Percentiles rank a stretch among this genome's conserved stretches.
Conservation (phyloP, 2,329 filamentous ascomycete species). For the Aspergillus floridensis region DNA sequence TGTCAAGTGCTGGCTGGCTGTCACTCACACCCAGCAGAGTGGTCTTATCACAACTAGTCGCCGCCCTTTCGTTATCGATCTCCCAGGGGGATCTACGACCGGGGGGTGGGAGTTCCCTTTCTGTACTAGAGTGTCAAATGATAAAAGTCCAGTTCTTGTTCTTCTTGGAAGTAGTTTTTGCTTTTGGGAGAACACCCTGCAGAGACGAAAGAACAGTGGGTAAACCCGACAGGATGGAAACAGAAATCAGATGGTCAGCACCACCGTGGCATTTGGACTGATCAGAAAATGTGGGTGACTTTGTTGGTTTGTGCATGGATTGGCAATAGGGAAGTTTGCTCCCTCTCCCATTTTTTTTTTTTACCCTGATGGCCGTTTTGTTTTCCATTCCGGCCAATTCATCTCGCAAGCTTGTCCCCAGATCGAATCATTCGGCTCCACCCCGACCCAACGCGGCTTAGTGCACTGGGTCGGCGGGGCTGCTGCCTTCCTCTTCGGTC, state of each 20-base stretch:
- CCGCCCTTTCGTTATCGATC: conserved; percentile 21
- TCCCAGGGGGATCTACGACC: conserved; percentile 25
- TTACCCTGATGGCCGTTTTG: conserved; percentile 6
- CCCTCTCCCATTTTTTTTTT: conserved; percentile 7
- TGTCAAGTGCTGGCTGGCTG: neutral
- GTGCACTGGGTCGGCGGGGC: conserved; percentile 18
- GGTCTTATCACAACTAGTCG: conserved; percentile 17
- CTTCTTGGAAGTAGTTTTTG: conserved; percentile 5
- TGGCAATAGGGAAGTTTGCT: neutral
- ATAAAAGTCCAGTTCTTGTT: conserved; percentile 7
- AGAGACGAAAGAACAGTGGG: neutral
- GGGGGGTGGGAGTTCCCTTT: conserved; percentile 12
- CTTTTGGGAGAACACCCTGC: neutral
- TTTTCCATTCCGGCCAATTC: neutral
- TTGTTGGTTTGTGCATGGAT: neutral
- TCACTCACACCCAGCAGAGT: conserved; percentile 8
- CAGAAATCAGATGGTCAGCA: neutral
- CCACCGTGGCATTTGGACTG: neutral
- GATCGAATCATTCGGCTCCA: conserved; percentile 31
- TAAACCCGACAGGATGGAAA: neutral
- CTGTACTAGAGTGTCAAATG: neutral
- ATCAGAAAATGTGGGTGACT: neutral
- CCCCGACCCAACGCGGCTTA: conserved; percentile 27
- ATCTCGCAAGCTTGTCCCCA: conserved; percentile 21
- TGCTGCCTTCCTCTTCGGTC: conserved; percentile 22